phyloP scores from a whole-genome alignment of 108 stramenopile genomes.

The Nannochloropsis gaditana region DNA sequence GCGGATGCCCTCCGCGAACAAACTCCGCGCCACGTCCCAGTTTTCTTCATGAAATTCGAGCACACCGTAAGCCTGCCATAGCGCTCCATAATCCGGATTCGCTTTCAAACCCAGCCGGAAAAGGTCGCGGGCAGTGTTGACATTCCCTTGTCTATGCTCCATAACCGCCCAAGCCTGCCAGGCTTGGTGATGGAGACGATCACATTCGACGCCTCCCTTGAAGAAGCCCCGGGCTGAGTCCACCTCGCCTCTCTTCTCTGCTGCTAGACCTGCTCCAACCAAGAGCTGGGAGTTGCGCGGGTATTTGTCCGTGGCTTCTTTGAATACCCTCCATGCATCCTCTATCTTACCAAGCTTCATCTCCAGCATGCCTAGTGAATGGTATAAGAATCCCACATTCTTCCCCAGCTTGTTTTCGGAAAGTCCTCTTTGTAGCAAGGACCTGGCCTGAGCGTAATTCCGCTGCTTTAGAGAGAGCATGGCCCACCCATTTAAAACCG shows the following conservation, averaged over 20 bases:
- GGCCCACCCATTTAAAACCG: conserved; percentile 37
- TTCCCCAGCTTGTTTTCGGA: conserved; percentile 22
- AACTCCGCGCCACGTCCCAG: conserved; percentile 29
- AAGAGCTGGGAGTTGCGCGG: neutral
- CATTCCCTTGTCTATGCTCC: conserved; percentile 37
- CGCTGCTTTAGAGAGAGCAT: conserved; percentile 25
- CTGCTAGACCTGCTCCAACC: neutral
- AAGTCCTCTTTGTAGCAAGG: conserved; percentile 29
- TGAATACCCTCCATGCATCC: neutral
- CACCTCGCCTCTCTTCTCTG: neutral
- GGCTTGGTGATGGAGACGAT: conserved; percentile 24
- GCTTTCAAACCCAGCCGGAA: conserved; percentile 38
- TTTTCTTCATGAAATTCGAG: conserved; percentile 30
- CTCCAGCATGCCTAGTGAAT: conserved; percentile 43
- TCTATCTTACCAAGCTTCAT: neutral
- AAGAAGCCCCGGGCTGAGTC: neutral
- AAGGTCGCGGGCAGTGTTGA: conserved; percentile 27
- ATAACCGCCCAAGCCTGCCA: conserved; percentile 49
- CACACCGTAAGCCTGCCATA: conserved; percentile 49
- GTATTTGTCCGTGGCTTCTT: neutral
- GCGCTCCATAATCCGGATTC: conserved; percentile 30
- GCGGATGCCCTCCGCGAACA: conserved; percentile 33
- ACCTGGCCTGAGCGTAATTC: neutral
- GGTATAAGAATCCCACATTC: conserved; percentile 37
- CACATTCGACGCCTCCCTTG: neutral